Evolutionary conservation across 2,329 filamentous ascomycete genomes (phyloP), one percentile per base, ranked within the genome.

Genomic region (Hymenoscyphus fraxineus): DNA sequence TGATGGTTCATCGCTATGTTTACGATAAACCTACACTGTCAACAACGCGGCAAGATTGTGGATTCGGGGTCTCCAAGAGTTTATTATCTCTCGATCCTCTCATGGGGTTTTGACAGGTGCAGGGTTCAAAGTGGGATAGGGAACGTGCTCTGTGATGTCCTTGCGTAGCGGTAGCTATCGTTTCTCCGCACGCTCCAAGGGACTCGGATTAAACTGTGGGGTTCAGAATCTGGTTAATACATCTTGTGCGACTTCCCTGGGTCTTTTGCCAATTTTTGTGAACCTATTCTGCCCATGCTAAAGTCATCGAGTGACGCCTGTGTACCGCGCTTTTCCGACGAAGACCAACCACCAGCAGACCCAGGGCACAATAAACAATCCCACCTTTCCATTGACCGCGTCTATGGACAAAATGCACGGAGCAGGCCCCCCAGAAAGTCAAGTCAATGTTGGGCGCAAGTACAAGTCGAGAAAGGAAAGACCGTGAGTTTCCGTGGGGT

Each of bases 391-490:
- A 16, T 19, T 51, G n/a, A 51, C 44, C 44, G 44, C 44, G 19
- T 51, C 44, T 51, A 51, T 51, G 44, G 44, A 51, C 22, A 51
- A 51, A 22, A 51, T 51, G 44, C 40, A 51, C 31, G 41, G 56
- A 44, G 40, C 31, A 35, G 27, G 56, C 39, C 19, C 35, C 22
- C 9, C 41, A 63, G 64, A 66, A 32, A n/a, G 62, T 19, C 66
- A 67, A n/a, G 66, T 69, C 16, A 70, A 67, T 58, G 66, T 66
- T 59, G 70, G 70, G 27, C 61, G 70, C 31, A 71, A 71, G 54
- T 71, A 73, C 63, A 71, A 73, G 58, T 73, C 71, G 9, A 67
- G 71, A 47, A 73, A 72, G 60, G 69, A 73, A 64, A 47, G 69
- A 63, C 71, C 71, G 69, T 71, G 56, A 62, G 71, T 66, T 47